Conservation (phyloP, 805 yeast genomes). For the Saturnispora hagleri region DNA sequence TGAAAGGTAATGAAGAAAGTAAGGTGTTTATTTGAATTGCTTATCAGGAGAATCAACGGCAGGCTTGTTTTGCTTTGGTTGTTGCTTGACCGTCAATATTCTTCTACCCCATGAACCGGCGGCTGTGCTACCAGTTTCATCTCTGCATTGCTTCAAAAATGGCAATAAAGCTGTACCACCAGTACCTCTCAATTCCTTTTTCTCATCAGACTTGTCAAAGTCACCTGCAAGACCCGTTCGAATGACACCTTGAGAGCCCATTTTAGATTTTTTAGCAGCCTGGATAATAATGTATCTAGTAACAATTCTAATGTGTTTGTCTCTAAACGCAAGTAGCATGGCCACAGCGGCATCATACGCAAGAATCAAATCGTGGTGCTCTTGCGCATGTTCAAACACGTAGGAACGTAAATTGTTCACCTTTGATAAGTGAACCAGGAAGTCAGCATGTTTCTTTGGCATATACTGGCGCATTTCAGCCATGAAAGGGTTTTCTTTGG, state of each 20-base stretch:
- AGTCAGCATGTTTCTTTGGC: conserved; percentile 82
- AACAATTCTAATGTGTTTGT: conserved; percentile 88
- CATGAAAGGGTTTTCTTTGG: conserved; percentile 43
- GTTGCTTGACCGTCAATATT: conserved; percentile 44
- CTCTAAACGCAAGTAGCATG: conserved; percentile 80
- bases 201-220: conserved; percentile 30
- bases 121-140: conserved; percentile 90
- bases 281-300: conserved; percentile 79
- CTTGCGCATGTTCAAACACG: conserved; percentile 36
- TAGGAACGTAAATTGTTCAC: conserved; percentile 55
- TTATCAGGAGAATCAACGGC: not conserved
- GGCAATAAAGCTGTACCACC: conserved; percentile 92
- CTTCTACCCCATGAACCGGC: conserved; percentile 90
- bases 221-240: conserved; percentile 53
- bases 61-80: not conserved
- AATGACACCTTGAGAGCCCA: conserved; percentile 37
- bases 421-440: conserved; percentile 50
- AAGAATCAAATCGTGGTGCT: conserved; percentile 48
- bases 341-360: conserved; percentile 87
- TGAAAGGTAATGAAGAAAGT: not conserved
- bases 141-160: conserved; percentile 89
- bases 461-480: conserved; percentile 79
- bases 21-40: not conserved
- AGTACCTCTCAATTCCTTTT: conserved; percentile 66
- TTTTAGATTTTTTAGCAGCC: conserved; percentile 45